These are phyloP conservation scores for Antitrichia curtipendula DNA, from an alignment of 225 moss, liverwort and hornwort species.

Conservation along the genomic window DNA sequence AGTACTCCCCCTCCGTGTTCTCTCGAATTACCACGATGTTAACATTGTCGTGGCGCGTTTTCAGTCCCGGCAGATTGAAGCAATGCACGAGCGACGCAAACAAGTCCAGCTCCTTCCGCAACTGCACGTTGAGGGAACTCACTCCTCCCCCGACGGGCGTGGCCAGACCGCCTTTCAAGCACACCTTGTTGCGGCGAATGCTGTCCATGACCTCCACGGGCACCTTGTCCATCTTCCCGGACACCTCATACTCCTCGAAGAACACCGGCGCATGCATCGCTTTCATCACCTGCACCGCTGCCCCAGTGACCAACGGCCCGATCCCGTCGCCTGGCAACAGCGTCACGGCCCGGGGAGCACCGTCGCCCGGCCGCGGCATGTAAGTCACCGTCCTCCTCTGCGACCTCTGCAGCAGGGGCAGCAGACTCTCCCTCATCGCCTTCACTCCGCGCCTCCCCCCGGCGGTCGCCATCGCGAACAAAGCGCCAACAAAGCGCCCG, in stretches of 20 bases:
- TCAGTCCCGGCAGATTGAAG: slow-evolving; percentile 86
- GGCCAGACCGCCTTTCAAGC: slow-evolving; percentile 85
- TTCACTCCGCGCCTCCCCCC: slow-evolving; percentile 29
- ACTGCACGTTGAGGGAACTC: slow-evolving; percentile 94
- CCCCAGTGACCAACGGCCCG: slow-evolving; percentile 90
- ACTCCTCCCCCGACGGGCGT: slow-evolving; percentile 97
- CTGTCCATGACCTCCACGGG: slow-evolving; percentile 79
- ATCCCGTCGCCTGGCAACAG: slow-evolving; percentile 90
- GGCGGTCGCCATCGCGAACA: slow-evolving; percentile 11
- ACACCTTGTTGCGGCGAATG: slow-evolving; percentile 88
- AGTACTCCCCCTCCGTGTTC: slow-evolving; percentile 99
- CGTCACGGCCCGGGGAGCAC: slow-evolving; percentile 78
- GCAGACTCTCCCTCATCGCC: background rate
- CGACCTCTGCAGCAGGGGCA: background rate
- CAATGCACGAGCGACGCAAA: slow-evolving; percentile 96
- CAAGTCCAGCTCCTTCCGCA: slow-evolving; percentile 95
- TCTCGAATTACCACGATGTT: slow-evolving; percentile 99
- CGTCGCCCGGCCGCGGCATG: slow-evolving; percentile 97
- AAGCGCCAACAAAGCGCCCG: background rate
- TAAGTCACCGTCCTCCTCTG: slow-evolving; percentile 62
- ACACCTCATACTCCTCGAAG: slow-evolving; percentile 89
- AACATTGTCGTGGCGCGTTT: slow-evolving; percentile 91
- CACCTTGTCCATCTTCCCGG: slow-evolving; percentile 84
- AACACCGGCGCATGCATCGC: slow-evolving; percentile 96
- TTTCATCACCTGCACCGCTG: slow-evolving; percentile 88